Evolutionary conservation across 306 rosid species (phyloP), one percentile per base, ranked within the genome.

Genomic region (Nissolia schottii): DNA sequence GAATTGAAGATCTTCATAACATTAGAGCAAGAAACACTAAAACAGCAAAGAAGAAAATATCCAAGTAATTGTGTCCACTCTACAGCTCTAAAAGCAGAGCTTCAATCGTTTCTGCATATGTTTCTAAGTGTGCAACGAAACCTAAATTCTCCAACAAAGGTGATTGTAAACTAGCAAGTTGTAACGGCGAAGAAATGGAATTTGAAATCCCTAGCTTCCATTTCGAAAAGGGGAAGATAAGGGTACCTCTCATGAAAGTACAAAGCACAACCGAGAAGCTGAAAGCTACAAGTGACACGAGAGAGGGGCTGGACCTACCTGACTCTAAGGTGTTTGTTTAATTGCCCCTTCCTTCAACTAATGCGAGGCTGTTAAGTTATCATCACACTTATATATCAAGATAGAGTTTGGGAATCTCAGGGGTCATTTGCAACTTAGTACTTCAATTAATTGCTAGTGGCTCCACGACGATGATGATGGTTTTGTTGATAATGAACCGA

Each of bases 241-340:
- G 6, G 51, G 25, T 43, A 16, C 63, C 15, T 57, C 40, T 34
- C n/a, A n/a, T 31, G 2, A 57, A 54, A 43, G 12, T 6, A 13
- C 64, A n/a, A 7, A 57, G 48, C 23, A 10, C n/a, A 60, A 49
- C 9, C 1, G n/a, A 23, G 54, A 80, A 60, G 38, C 15, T 22
- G 31, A 46, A 41, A 35, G 48, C 12, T 22, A 54, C 19, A 38
- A 41, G 60, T 54, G 43, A 56, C 18, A 54, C 19, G 28, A 41
- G 60, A 43, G 43, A 56, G 48, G 18, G 19, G 13, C 38, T 65
- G 75, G 55, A 50, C 45, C 46, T 29, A 71, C 82, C 79, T 62
- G 77, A 15, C 24, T 37, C 54, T 6, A 19, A 23, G 55, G 63
- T 43, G 4, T 19, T 27, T 29, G 4, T n/a, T n/a, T n/a, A n/a